Base-by-base conservation (phyloP, 371 early-diverging fungal species). In the Mucor lusitanicus region DNA sequence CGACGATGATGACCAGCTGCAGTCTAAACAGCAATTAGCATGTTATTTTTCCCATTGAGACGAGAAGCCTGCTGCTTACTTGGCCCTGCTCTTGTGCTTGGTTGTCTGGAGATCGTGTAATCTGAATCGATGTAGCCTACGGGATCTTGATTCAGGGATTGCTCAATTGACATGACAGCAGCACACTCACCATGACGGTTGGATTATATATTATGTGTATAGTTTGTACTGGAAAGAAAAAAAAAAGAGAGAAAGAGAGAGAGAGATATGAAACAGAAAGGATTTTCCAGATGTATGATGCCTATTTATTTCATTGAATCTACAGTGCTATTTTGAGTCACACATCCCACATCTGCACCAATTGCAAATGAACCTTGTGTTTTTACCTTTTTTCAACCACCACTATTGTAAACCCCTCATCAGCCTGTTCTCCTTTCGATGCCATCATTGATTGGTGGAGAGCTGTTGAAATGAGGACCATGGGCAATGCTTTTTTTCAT, bases 1-100 rank as follows among this genome's bases (percentile, higher is more conserved):
- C 78, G 75, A n/a, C 78, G 65, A 13, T 75, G 66, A 60, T 74
- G 74, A 15, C 66, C 65, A 33, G 67, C 32, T n/a, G 59, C 39
- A 23, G 39, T 17, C 40, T 40, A 59, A 42, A 48, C 48, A 48
- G 48, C 9, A 48, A 48, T 48, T 23, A 48, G 23, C 1, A 23
- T 48, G 5, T 21, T 21, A 1, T 21, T 9, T 0, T 48, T 9
- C 1, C 6, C 2, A n/a, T n/a, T n/a, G n/a, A n/a, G n/a, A n/a
- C n/a, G n/a, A n/a, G n/a, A n/a, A n/a, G n/a, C 48, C 23, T 48
- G 48, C 2, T 6, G 9, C 48, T 48, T 48, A 48, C 48, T 23
- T 48, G 48, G n/a, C 21, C 48, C 21, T 48, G 48, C 9, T 48
- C 19, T 48, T 48, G 48, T 11, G 35, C 35, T 35, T 48, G 48